Evolutionary conservation across 164 flowering plant genomes (phyloP), one percentile per base, ranked within the genome.

Genomic region (Tetracentron sinense): DNA sequence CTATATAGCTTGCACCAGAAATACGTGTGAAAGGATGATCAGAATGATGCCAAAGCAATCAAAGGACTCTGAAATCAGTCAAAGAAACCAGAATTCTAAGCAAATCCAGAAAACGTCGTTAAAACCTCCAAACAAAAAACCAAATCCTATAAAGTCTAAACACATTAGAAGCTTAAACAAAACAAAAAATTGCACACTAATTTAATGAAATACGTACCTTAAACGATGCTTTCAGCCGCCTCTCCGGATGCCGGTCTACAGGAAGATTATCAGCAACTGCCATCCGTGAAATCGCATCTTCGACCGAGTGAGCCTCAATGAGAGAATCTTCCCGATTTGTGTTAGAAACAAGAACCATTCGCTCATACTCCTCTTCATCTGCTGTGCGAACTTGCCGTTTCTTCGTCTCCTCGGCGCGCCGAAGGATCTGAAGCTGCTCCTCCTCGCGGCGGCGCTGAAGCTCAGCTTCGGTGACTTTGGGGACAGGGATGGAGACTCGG

Each of bases 381-480:
- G 96, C 96, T 0, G 76, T 82, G 14, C 99, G 71, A 25, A 57
- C 66, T 78, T 81, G 81, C 65, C 65, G 65, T 78, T 73, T 76
- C 85, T 84, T 85, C 15, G 78, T 79, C 74, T 85, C 94, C 59
- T 91, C 97, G 0, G 90, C 81, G 15, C 75, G 74, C 72, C 67
- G 78, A 56, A 42, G 56, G 46, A 85, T 60, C 77, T 69, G 78
- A 23, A 64, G 75, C 74, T 77, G 77, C 77, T 91, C 96, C 80
- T 85, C 81, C 83, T 91, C 96, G 16, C 79, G 70, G 31, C 83
- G 73, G 31, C 72, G 69, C 63, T 60, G 63, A 29, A 94, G 78
- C 74, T 94, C 99, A 33, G 79, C 93, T 75, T 89, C 99, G 22
- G 99, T 94, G 21, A 89, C 96, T 76, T 91, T 94, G 1, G 96